Percentiles rank a stretch among this genome's conserved stretches.
These are phyloP conservation scores for Corymbia citriodora DNA, from an alignment of 441 rosid species.

Conservation along the genomic window DNA sequence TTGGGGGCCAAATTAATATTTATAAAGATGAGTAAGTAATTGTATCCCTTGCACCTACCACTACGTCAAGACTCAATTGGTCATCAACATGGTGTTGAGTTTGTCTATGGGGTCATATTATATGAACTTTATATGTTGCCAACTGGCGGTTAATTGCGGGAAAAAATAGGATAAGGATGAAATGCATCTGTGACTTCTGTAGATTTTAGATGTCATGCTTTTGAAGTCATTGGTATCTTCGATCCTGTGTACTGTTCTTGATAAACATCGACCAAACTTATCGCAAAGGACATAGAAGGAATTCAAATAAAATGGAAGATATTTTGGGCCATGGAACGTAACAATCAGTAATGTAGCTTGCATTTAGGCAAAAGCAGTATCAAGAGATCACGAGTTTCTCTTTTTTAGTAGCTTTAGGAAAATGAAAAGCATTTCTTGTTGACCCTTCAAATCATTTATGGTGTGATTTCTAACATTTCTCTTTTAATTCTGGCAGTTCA, in stretches of 20 bases:
- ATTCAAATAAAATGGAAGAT: background rate
- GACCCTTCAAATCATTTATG: background rate
- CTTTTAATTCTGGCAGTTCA: slow-evolving; percentile 24
- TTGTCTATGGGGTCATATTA: background rate
- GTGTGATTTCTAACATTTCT: background rate
- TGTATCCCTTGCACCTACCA: background rate
- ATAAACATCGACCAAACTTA: background rate
- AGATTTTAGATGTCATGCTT: background rate
- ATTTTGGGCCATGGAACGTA: background rate
- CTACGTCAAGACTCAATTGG: background rate
- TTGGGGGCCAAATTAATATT: background rate
- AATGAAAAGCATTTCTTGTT: background rate
- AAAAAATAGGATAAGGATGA: background rate
- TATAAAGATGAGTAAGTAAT: background rate
- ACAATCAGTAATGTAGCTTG: background rate
- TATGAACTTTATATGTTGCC: background rate
- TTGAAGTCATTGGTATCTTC: background rate
- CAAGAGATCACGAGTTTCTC: background rate
- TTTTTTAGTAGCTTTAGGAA: background rate
- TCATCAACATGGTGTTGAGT: background rate
- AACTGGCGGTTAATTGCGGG: background rate
- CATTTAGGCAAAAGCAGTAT: background rate
- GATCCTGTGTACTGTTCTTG: background rate
- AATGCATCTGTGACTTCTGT: background rate
- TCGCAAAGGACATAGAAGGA: background rate